Conservation (phyloP, 2,329 filamentous ascomycete species). For the Colletotrichum acutatum region DNA sequence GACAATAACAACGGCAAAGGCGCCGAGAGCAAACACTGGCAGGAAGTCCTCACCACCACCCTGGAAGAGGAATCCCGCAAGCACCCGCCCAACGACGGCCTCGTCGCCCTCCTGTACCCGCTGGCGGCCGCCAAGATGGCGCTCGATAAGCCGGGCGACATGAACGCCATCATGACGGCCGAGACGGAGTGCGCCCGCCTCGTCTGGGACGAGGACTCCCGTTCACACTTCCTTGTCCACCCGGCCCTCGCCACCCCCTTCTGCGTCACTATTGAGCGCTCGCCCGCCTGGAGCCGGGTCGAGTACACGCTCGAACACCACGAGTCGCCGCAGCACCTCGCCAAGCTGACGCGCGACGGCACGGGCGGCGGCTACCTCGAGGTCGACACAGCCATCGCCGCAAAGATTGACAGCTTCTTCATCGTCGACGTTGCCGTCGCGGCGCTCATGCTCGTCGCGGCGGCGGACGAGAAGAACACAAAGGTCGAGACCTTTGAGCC, state of each 20-base stretch:
- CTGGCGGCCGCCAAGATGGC: slow-evolving; percentile 71
- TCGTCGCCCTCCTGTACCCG: slow-evolving; percentile 77
- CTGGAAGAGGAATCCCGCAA: slow-evolving; percentile 66
- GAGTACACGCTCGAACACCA: slow-evolving; percentile 75
- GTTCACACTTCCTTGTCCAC: slow-evolving; percentile 71
- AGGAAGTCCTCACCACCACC: slow-evolving; percentile 67
- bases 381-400: slow-evolving; percentile 69
- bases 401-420: slow-evolving; percentile 70
- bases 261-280: slow-evolving; percentile 68
- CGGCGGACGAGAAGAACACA: slow-evolving; percentile 64
- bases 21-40: slow-evolving; percentile 61
- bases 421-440: slow-evolving; percentile 71
- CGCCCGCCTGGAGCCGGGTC: slow-evolving; percentile 67
- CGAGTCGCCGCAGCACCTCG: slow-evolving; percentile 69
- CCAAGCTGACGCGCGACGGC: slow-evolving; percentile 69
- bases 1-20: slow-evolving; percentile 41
- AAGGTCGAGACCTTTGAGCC: slow-evolving; percentile 67
- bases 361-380: slow-evolving; percentile 70
- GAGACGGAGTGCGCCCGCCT: slow-evolving; percentile 77
- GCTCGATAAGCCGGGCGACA: slow-evolving; percentile 68
- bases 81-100: slow-evolving; percentile 68
- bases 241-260: slow-evolving; percentile 73
- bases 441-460: slow-evolving; percentile 69
- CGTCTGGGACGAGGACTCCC: slow-evolving; percentile 75
- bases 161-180: slow-evolving; percentile 69